Evolutionary conservation across 345 rosid genomes (phyloP).

Genomic region (Crucihimalaya himalaica): DNA sequence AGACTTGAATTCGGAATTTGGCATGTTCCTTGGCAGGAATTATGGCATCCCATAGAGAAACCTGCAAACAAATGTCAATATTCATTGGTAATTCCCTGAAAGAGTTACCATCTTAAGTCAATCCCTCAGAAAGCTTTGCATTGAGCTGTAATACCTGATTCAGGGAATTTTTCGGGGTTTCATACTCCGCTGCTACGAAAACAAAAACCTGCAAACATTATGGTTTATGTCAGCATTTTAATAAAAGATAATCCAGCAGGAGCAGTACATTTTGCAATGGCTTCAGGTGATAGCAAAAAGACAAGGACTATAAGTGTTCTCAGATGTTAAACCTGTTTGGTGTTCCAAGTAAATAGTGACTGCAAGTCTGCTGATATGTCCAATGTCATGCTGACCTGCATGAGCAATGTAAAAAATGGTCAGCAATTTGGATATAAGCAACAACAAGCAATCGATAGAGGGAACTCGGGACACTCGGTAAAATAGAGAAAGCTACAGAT

Average conservation of each 20-base stretch:
- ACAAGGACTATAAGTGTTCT: neutral
- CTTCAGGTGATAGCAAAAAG: slow-evolving; percentile 2
- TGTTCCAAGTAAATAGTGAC: slow-evolving; percentile 95
- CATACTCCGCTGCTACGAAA: slow-evolving; percentile 89
- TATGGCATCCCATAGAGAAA: slow-evolving; percentile 95
- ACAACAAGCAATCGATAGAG: neutral
- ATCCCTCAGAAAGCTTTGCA: neutral
- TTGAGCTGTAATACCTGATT: slow-evolving; percentile 65
- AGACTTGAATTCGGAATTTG: slow-evolving; percentile 68
- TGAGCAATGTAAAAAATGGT: slow-evolving; percentile 19
- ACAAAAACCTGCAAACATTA: slow-evolving; percentile 64
- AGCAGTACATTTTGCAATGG: neutral
- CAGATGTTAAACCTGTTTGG: slow-evolving; percentile 72
- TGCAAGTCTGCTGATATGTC: slow-evolving; percentile 86
- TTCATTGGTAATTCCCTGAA: neutral
- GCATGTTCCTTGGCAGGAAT: slow-evolving; percentile 82
- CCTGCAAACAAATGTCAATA: slow-evolving; percentile 43
- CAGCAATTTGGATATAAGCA: neutral
- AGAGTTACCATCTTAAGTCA: neutral
- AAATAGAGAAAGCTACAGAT: neutral
- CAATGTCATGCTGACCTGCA: slow-evolving; percentile 87
- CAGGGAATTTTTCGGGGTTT: slow-evolving; percentile 72
- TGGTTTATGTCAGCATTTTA: neutral
- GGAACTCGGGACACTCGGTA: neutral
- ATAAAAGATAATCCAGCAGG: neutral